phyloP scores from a whole-genome alignment of 2,329 filamentous ascomycete genomes.

The Talaromyces piceae region DNA sequence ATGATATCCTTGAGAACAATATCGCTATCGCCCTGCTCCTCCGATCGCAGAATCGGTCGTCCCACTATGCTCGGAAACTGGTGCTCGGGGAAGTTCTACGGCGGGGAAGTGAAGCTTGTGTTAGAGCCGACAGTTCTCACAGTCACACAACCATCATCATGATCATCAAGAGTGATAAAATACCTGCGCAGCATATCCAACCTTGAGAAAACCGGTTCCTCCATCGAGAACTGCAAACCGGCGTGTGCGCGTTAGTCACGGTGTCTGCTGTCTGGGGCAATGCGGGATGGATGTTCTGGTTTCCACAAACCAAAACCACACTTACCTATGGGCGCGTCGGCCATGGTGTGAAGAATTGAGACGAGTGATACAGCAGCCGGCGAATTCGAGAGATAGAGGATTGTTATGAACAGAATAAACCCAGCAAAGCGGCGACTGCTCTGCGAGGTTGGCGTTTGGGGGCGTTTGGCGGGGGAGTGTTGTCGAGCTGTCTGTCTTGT shows the following conservation, averaged over 20 bases:
- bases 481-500: neutral
- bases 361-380: too few relatives aligned
- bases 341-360: conserved; percentile 27
- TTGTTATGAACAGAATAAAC: neutral
- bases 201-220: conserved; percentile 99
- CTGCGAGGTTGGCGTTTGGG: neutral
- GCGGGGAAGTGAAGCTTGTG: neutral
- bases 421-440: neutral
- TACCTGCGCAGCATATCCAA: conserved; percentile 91
- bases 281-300: conserved; percentile 1
- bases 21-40: conserved; percentile 67
- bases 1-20: conserved; percentile 93
- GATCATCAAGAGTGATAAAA: conserved; percentile 14
- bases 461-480: too few relatives aligned
- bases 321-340: conserved; percentile 45
- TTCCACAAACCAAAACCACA: conserved; percentile 6
- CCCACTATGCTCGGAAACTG: conserved; percentile 98
- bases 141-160: too few relatives aligned
- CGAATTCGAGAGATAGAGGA: too few relatives aligned
- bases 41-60: conserved; percentile 90
- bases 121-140: neutral
- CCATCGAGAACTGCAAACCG: conserved; percentile 96
- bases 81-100: conserved; percentile 93
- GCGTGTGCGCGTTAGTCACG: conserved; percentile 9
- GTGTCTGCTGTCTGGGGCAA: conserved; percentile 1